Percentiles rank a stretch among this genome's conserved stretches.
Conservation (phyloP, 345 rosid species). For the Pugionium dolabratum region DNA sequence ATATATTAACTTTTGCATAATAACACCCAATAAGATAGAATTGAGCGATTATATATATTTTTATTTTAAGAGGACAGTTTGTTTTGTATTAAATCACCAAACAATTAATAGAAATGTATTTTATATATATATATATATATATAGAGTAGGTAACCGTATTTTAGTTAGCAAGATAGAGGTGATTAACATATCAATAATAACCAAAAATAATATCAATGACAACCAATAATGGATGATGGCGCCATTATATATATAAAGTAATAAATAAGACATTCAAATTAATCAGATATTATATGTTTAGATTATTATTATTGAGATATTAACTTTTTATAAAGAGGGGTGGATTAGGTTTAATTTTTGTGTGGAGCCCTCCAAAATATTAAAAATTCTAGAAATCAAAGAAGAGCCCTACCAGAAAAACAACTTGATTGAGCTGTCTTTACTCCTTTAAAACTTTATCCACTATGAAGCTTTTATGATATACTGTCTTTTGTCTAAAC, state of each 20-base stretch:
- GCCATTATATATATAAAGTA: background rate
- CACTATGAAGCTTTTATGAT: conserved; percentile 5
- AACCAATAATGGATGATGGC: conserved; percentile 37
- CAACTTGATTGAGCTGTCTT: conserved; percentile 40
- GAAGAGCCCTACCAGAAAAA: conserved; percentile 22
- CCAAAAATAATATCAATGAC: conserved; percentile 3
- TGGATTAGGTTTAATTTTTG: conserved; percentile 34
- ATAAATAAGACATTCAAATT: conserved; percentile 13
- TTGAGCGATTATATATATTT: too few species aligned
- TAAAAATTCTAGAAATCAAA: conserved; percentile 11
- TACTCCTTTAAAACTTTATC: conserved; percentile 7
- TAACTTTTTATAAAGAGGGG: background rate
- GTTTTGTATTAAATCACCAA: too few species aligned
- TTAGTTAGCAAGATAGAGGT: background rate
- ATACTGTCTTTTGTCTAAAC: background rate
- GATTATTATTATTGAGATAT: background rate
- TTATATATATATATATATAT: too few species aligned
- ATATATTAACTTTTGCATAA: too few species aligned
- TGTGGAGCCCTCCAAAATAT: conserved; percentile 29
- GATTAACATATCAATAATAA: conserved; percentile 10
- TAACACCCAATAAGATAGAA: too few species aligned
- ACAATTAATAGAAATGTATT: too few species aligned
- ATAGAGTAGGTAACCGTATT: background rate
- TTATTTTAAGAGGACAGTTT: too few species aligned
- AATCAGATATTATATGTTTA: conserved; percentile 6